Conservation (phyloP, 73 alveolate species). For the Effrenium voratum region DNA sequence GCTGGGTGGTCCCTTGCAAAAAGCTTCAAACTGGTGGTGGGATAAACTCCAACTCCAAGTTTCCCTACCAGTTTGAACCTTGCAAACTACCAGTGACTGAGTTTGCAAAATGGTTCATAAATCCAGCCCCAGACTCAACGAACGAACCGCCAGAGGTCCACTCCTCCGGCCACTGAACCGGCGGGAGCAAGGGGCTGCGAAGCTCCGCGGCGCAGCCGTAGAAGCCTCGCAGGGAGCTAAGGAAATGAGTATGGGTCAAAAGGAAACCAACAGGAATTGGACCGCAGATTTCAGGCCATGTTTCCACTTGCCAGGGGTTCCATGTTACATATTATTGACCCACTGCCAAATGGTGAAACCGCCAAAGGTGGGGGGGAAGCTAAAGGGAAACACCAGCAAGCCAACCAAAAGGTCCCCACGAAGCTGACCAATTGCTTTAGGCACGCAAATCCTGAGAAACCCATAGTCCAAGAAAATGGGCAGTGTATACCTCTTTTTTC, state of each 20-base stretch:
- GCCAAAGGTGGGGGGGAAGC: background rate
- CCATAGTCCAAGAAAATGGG: no score
- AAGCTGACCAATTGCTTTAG: no score
- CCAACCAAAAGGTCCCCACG: background rate
- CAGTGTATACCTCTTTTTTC: no score
- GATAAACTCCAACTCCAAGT: no score
- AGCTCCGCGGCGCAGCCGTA: background rate
- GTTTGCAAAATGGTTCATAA: background rate
- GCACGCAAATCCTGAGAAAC: no score
- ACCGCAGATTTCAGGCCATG: background rate
- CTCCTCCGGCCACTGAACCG: background rate
- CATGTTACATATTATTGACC: background rate
- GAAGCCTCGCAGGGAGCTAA: background rate
- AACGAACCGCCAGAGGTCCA: background rate
- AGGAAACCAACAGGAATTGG: no score
- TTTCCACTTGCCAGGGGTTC: background rate
- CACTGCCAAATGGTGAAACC: background rate
- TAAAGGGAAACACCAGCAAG: background rate
- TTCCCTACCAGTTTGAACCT: no score
- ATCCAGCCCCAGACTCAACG: background rate
- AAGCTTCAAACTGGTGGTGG: no score
- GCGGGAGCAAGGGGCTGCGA: slow-evolving; percentile 67
- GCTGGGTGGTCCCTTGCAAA: no score
- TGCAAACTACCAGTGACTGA: background rate
- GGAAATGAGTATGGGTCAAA: background rate